phyloP scores from a whole-genome alignment of 129 eudicot species.

The Chrysanthemum makinoi region DNA sequence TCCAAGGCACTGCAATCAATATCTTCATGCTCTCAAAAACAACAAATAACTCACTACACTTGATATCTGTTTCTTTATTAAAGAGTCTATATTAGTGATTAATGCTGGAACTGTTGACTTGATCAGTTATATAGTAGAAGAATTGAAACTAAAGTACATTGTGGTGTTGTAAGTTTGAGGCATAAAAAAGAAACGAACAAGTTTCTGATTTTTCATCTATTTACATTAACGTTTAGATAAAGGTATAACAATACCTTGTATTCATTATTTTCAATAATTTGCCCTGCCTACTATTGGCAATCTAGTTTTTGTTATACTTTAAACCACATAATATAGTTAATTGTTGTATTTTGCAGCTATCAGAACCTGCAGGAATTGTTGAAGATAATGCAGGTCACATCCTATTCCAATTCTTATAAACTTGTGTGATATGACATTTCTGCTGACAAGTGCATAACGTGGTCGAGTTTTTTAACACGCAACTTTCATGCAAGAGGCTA shows the following conservation, averaged over 20 bases:
- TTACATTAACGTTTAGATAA: neutral
- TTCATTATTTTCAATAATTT: neutral
- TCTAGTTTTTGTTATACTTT: neutral
- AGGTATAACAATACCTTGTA: neutral
- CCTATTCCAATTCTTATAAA: slow-evolving; percentile 10
- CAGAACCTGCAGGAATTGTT: slow-evolving; percentile 94
- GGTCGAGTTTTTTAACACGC: slow-evolving; percentile 8
- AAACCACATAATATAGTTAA: neutral
- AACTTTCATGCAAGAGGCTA: slow-evolving; percentile 10
- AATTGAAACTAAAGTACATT: neutral
- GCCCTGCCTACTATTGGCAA: neutral
- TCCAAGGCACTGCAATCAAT: neutral
- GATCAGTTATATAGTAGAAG: neutral
- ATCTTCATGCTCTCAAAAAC: neutral
- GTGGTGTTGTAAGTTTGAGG: neutral
- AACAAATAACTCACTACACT: neutral
- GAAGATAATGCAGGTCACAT: slow-evolving; percentile 70
- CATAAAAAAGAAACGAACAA: neutral
- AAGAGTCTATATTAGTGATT: neutral
- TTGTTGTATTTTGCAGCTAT: slow-evolving; percentile 53
- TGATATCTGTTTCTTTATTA: neutral
- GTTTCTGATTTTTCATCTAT: neutral
- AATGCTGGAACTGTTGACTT: neutral
- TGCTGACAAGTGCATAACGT: slow-evolving; percentile 2
- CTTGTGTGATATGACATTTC: slow-evolving; percentile 5